Evolutionary conservation across 169 alveolate species (phyloP).

Genomic region (Cryptosporidium tyzzeri): DNA sequence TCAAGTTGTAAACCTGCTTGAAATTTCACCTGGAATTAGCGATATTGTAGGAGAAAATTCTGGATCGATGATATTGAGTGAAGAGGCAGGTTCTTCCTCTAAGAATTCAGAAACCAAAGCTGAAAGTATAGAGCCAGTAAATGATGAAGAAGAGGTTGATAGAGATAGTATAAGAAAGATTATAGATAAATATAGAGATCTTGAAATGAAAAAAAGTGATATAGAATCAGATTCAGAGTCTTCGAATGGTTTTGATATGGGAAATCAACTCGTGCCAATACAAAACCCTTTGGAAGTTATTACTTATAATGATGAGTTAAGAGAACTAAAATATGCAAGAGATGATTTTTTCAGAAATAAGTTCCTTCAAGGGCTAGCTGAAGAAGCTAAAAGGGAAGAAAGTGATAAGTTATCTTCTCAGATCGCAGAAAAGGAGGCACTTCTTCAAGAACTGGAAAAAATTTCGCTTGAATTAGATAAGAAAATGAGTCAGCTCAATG

Average conservation of each 20-base stretch:
- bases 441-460: slow-evolving; percentile 46
- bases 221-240: background rate
- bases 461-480: slow-evolving; percentile 29
- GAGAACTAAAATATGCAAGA: slow-evolving; percentile 32
- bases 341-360: slow-evolving; percentile 16
- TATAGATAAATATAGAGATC: background rate
- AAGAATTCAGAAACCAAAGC: background rate
- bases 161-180: background rate
- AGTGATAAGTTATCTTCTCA: slow-evolving; percentile 22
- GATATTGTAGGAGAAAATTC: background rate
- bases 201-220: background rate
- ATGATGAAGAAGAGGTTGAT: background rate
- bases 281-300: slow-evolving; percentile 46
- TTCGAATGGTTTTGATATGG: background rate
- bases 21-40: background rate
- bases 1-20: background rate
- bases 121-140: background rate
- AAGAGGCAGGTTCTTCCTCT: background rate
- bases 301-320: slow-evolving; percentile 37
- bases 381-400: slow-evolving; percentile 8
- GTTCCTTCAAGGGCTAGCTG: background rate
- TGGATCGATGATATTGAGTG: background rate
- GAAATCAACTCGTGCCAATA: slow-evolving; percentile 3
- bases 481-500: background rate
- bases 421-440: slow-evolving; percentile 50